Conservation (phyloP, 805 yeast species). For the Saccharomyces paradoxus region DNA sequence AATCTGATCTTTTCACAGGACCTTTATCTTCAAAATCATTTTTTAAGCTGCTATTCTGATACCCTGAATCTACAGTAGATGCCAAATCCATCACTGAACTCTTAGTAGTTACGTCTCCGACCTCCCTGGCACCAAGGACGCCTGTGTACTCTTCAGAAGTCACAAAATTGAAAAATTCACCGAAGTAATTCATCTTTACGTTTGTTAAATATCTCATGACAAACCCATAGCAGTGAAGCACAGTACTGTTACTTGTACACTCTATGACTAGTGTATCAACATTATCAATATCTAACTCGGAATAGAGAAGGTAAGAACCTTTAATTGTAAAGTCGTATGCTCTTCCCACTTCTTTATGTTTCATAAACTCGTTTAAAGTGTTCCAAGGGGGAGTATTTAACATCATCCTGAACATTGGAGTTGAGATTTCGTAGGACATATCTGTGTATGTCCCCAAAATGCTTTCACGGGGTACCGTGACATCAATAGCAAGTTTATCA, state of each 20-base stretch:
- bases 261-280: slow-evolving; percentile 63
- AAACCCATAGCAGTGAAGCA: slow-evolving; percentile 71
- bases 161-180: slow-evolving; percentile 71
- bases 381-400: slow-evolving; percentile 90
- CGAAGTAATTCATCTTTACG: slow-evolving; percentile 82
- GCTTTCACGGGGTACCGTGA: slow-evolving; percentile 52
- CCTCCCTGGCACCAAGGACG: slow-evolving; percentile 6
- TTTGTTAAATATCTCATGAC: slow-evolving; percentile 66
- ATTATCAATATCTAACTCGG: slow-evolving; percentile 52
- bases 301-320: slow-evolving; percentile 60
- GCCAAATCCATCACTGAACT: slow-evolving; percentile 1
- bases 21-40: slow-evolving; percentile 1
- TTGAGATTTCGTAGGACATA: slow-evolving; percentile 41
- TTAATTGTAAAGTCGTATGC: slow-evolving; percentile 50
- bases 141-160: slow-evolving; percentile 75
- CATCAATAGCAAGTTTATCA: slow-evolving; percentile 38
- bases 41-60: background rate
- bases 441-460: slow-evolving; percentile 45
- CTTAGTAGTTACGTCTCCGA: slow-evolving; percentile 2
- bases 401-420: slow-evolving; percentile 54
- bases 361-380: slow-evolving; percentile 65
- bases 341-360: slow-evolving; percentile 55
- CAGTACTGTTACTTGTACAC: slow-evolving; percentile 57
- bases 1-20: slow-evolving; percentile 11
- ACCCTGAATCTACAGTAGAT: background rate